Conservation (phyloP, 495 filamentous ascomycete species). For the Amorphotheca resinae region DNA sequence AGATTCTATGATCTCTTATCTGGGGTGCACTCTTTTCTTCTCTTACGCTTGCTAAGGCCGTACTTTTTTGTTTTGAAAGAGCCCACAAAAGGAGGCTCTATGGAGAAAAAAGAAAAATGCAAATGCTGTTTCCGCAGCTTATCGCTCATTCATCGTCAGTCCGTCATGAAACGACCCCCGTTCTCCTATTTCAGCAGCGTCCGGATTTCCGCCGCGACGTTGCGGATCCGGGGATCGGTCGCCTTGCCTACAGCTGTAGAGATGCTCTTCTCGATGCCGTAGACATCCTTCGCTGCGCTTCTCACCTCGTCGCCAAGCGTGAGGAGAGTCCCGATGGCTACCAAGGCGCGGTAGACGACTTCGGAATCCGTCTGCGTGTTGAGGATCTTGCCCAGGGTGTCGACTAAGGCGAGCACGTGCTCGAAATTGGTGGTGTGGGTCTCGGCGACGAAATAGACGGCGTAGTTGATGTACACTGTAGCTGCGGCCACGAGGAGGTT, state of each 20-base stretch:
- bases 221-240: constrained; percentile 44
- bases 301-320: constrained; percentile 36
- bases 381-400: constrained; percentile 50
- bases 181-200: constrained; percentile 26
- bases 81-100: too few species aligned
- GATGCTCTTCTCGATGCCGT: constrained; percentile 30
- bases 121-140: too few species aligned
- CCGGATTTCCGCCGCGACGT: constrained; percentile 45
- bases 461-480: constrained; percentile 78
- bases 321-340: constrained; percentile 70
- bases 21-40: too few species aligned
- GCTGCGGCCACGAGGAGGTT: constrained; percentile 73
- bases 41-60: too few species aligned
- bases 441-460: constrained; percentile 35
- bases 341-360: constrained; percentile 68
- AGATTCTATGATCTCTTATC: too few species aligned
- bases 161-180: too few species aligned
- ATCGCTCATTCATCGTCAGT: too few species aligned
- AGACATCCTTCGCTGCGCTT: constrained; percentile 34
- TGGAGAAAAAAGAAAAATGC: not conserved
- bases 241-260: constrained; percentile 30
- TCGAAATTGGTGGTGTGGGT: constrained; percentile 30
- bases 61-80: too few species aligned
- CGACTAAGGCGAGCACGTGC: constrained; percentile 45
- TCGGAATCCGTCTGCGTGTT: constrained; percentile 60